Base-by-base conservation (phyloP, 495 filamentous ascomycete genomes). In the Lophiostoma macrostomum region DNA sequence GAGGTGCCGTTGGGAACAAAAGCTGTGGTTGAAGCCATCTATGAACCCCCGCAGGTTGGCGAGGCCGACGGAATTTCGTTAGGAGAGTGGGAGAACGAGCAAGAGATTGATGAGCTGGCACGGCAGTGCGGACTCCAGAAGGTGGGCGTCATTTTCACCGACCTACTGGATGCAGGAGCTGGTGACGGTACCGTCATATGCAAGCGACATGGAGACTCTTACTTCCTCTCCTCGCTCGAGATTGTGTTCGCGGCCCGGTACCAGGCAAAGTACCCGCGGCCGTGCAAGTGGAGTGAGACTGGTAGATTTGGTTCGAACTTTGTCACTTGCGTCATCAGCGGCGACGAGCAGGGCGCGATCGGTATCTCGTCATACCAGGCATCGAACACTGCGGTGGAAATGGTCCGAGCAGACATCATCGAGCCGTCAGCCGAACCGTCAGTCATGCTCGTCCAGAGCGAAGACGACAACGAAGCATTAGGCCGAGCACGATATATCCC, bases 11-110 rank as follows among this genome's bases (percentile, higher is more conserved):
- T 99, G 0, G 93, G 93, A 5, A 81, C 97, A 35, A 99, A 99
- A 68, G 93, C 93, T 1, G 83, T 99, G 7, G 91, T 99, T 0
- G 91, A 99, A 70, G 91, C 93, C 24, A 95, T 99, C 56, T 99
- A 96, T 58, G 93, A 99, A 63, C 88, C 91, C 4, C 94, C 94
- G 3, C 93, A 99, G 64, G 73, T 88, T 41, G 80, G 87, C 60
- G 93, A 99, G 66, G 64, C 85, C n/a, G 93, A 99, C 66, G 93
- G 93, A 7, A 78, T 96, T 25, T 90, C 90, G 0, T 75, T 97
- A 23, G 82, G 84, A 50, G 78, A 90, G 6, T 99, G 93, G 93
- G 81, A 85, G 16, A 88, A 89, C 52, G 90, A 96, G 71, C 74
- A 84, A 30, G 87, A 88, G 7, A 74, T 96, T 29, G 83, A 94